phyloP scores from a whole-genome alignment of 2,329 filamentous ascomycete genomes.

The Fusarium neocosmosporiellum region DNA sequence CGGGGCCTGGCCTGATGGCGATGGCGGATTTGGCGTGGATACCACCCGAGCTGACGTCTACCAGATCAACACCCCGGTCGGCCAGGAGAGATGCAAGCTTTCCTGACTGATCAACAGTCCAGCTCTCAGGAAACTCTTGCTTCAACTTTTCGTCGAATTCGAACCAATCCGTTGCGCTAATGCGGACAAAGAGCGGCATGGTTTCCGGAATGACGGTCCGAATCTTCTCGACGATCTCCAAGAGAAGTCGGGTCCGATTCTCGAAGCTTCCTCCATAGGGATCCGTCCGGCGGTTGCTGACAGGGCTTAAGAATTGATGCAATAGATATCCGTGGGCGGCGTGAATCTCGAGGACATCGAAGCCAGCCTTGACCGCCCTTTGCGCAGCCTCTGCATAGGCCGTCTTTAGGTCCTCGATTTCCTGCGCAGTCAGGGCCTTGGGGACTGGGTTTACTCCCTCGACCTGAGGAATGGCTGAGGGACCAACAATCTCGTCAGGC shows the following conservation, averaged over 20 bases:
- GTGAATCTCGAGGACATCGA: conserved; percentile 78
- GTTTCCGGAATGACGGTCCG: conserved; percentile 70
- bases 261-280: conserved; percentile 75
- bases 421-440: conserved; percentile 67
- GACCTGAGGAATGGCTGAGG: conserved; percentile 58
- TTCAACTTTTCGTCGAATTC: conserved; percentile 59
- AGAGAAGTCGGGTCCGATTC: conserved; percentile 74
- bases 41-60: conserved; percentile 79
- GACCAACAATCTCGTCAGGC: conserved; percentile 61
- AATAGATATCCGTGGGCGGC: conserved; percentile 85
- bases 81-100: conserved; percentile 72
- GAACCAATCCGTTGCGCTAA: conserved; percentile 80
- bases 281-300: conserved; percentile 71
- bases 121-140: conserved; percentile 63
- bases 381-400: conserved; percentile 66
- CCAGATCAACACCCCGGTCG: conserved; percentile 75
- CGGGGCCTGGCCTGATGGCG: conserved; percentile 54
- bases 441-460: conserved; percentile 65
- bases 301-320: conserved; percentile 75
- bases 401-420: conserved; percentile 70
- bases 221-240: conserved; percentile 75
- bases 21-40: conserved; percentile 69
- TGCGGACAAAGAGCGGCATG: conserved; percentile 78
- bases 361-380: conserved; percentile 72
- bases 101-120: conserved; percentile 73